phyloP scores from a whole-genome alignment of 371 early-diverging fungal species.

The Actinomortierella ambigua region DNA sequence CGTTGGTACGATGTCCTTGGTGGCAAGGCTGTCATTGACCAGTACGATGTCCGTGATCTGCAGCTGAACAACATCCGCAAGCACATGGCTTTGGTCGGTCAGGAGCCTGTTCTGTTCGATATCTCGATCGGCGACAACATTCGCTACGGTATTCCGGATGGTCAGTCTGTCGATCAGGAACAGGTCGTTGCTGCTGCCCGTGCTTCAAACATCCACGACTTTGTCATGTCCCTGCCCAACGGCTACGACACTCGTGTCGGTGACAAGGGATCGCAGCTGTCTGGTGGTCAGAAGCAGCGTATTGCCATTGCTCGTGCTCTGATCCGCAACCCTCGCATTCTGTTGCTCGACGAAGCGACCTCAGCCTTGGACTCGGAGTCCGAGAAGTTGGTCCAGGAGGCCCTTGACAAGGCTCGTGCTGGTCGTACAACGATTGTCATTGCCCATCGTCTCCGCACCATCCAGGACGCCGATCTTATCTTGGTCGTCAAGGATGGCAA shows the following conservation, averaged over 20 bases:
- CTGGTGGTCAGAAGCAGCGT: slow-evolving; percentile 85
- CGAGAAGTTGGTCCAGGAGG: slow-evolving; percentile 87
- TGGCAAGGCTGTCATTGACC: slow-evolving; percentile 59
- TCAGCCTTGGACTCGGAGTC: slow-evolving; percentile 86
- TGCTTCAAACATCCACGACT: slow-evolving; percentile 68
- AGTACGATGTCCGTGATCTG: slow-evolving; percentile 67
- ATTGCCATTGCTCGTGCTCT: slow-evolving; percentile 61
- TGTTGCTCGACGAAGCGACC: slow-evolving; percentile 97
- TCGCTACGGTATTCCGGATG: slow-evolving; percentile 58
- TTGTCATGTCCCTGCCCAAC: slow-evolving; percentile 72
- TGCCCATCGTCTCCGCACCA: slow-evolving; percentile 69
- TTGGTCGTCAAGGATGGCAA: slow-evolving; percentile 72
- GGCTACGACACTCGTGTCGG: slow-evolving; percentile 85
- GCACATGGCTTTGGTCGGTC: slow-evolving; percentile 76
- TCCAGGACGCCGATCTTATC: slow-evolving; percentile 75
- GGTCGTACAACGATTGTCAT: slow-evolving; percentile 68
- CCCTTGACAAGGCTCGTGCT: slow-evolving; percentile 71
- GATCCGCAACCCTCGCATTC: slow-evolving; percentile 79
- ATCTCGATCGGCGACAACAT: slow-evolving; percentile 81
- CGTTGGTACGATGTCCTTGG: slow-evolving; percentile 64
- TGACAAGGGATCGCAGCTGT: slow-evolving; percentile 79
- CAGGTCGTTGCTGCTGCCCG: slow-evolving; percentile 52
- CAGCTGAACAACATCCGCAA: slow-evolving; percentile 59
- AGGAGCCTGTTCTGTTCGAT: slow-evolving; percentile 84
- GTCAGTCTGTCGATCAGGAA: slow-evolving; percentile 37